phyloP scores from a whole-genome alignment of 1,284 basidiomycete genomes.

The Naganishia albida region DNA sequence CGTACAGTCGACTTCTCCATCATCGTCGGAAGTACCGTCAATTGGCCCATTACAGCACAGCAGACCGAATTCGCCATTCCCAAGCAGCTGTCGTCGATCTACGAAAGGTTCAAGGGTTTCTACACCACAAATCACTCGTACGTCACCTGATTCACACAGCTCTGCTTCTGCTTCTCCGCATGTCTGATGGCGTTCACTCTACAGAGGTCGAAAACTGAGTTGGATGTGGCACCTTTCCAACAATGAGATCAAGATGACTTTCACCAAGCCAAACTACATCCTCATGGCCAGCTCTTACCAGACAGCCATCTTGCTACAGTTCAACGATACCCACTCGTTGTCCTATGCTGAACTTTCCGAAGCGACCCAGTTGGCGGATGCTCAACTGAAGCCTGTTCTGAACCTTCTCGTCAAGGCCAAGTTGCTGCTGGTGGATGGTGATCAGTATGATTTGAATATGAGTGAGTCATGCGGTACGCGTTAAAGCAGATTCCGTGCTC shows the following conservation, averaged over 20 bases:
- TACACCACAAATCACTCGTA: slow-evolving; percentile 86
- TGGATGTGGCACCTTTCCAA: slow-evolving; percentile 99
- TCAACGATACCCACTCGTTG: slow-evolving; percentile 85
- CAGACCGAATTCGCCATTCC: slow-evolving; percentile 86
- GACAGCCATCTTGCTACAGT: slow-evolving; percentile 90
- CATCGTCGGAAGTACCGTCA: slow-evolving; percentile 92
- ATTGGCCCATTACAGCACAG: slow-evolving; percentile 89
- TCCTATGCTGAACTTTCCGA: slow-evolving; percentile 75
- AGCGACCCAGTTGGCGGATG: slow-evolving; percentile 81
- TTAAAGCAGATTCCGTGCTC: neutral
- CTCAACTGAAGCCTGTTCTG: slow-evolving; percentile 81
- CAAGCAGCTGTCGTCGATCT: slow-evolving; percentile 78
- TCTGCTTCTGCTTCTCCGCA: slow-evolving; percentile 1
- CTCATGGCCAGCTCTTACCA: slow-evolving; percentile 95
- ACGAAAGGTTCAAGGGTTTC: slow-evolving; percentile 90
- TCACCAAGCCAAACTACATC: slow-evolving; percentile 91
- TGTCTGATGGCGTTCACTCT: neutral
- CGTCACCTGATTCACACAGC: slow-evolving; percentile 16
- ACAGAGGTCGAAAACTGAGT: slow-evolving; percentile 81
- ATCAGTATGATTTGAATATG: slow-evolving; percentile 91
- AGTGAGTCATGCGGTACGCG: slow-evolving; percentile 59
- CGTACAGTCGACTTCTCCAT: slow-evolving; percentile 77
- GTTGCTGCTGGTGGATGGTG: slow-evolving; percentile 75
- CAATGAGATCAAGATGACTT: slow-evolving; percentile 91
- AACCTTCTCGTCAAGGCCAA: slow-evolving; percentile 84